A percentile compares a stretch with the other conserved stretches of the same genome.
phyloP scores from a whole-genome alignment of 2,329 filamentous ascomycete genomes.

The Colletotrichum camelliae region DNA sequence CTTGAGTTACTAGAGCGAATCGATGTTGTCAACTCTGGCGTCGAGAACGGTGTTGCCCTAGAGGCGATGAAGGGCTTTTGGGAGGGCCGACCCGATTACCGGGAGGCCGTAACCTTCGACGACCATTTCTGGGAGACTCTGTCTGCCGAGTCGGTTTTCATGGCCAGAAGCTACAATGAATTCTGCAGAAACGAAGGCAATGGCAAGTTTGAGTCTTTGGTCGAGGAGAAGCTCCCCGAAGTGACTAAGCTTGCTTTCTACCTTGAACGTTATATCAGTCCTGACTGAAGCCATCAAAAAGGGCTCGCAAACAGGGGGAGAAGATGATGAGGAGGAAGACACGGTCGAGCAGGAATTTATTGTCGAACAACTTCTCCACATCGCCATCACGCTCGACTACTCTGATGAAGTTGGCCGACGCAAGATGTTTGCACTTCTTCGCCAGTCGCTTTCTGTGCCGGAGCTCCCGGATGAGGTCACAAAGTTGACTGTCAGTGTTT shows the following conservation, averaged over 20 bases:
- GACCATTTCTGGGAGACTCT: slow-evolving; percentile 82
- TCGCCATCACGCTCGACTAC: slow-evolving; percentile 91
- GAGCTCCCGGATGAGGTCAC: slow-evolving; percentile 93
- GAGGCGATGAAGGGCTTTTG: slow-evolving; percentile 97
- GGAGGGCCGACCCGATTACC: slow-evolving; percentile 87
- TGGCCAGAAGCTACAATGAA: slow-evolving; percentile 91
- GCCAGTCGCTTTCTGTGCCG: slow-evolving; percentile 83
- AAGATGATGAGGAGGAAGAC: slow-evolving; percentile 77
- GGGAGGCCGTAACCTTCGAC: slow-evolving; percentile 73
- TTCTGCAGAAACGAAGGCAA: slow-evolving; percentile 81
- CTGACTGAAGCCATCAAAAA: slow-evolving; percentile 69
- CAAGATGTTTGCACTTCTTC: slow-evolving; percentile 92
- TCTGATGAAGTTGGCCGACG: slow-evolving; percentile 95
- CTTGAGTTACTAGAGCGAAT: slow-evolving; percentile 93
- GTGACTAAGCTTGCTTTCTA: slow-evolving; percentile 90
- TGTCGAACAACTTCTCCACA: slow-evolving; percentile 92
- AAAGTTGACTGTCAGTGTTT: slow-evolving; percentile 81
- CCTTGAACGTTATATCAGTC: slow-evolving; percentile 78
- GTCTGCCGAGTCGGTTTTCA: slow-evolving; percentile 85
- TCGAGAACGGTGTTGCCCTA: slow-evolving; percentile 87
- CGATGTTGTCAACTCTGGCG: slow-evolving; percentile 88
- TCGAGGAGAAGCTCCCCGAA: slow-evolving; percentile 94
- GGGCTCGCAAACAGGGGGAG: slow-evolving; percentile 58
- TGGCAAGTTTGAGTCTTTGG: slow-evolving; percentile 74
- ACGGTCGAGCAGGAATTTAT: slow-evolving; percentile 93